A percentile compares a stretch with the other conserved stretches of the same genome.
These are phyloP conservation scores for Candida quercuum DNA, from an alignment of 805 yeast genomes.

Conservation along the genomic window DNA sequence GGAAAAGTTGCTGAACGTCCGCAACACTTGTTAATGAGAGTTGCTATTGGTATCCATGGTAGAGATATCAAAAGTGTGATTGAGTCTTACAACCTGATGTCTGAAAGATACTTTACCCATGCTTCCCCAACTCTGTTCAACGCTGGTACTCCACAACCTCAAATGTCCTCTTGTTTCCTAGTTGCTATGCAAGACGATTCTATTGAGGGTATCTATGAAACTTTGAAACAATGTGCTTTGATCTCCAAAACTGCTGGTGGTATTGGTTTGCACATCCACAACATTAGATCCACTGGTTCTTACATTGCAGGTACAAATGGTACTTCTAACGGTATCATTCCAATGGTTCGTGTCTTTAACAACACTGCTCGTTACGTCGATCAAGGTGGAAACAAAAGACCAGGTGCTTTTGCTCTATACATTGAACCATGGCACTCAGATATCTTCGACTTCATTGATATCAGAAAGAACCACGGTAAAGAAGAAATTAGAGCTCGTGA, in stretches of 20 bases:
- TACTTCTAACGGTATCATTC: slow-evolving; percentile 85
- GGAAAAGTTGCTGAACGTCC: slow-evolving; percentile 82
- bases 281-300: slow-evolving; percentile 86
- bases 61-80: slow-evolving; percentile 55
- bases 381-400: slow-evolving; percentile 97
- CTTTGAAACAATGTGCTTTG: slow-evolving; percentile 82
- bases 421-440: slow-evolving; percentile 98
- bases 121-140: slow-evolving; percentile 97
- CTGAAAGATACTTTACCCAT: slow-evolving; percentile 81
- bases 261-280: slow-evolving; percentile 83
- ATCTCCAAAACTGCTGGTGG: slow-evolving; percentile 97
- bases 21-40: slow-evolving; percentile 86
- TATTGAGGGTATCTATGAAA: slow-evolving; percentile 89
- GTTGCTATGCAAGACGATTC: slow-evolving; percentile 92
- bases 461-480: slow-evolving; percentile 92
- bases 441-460: slow-evolving; percentile 77
- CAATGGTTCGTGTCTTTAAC: slow-evolving; percentile 93
- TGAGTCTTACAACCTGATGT: slow-evolving; percentile 88
- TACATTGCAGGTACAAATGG: slow-evolving; percentile 92
- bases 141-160: slow-evolving; percentile 83
- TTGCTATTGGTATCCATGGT: slow-evolving; percentile 87
- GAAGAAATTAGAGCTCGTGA: slow-evolving; percentile 94
- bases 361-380: slow-evolving; percentile 96
- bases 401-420: slow-evolving; percentile 94
- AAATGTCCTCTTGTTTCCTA: slow-evolving; percentile 87